Evolutionary conservation across 1,139 yeast species (phyloP), one percentile per base, ranked within the genome.

Genomic region (Yamadazyma atlantica): DNA sequence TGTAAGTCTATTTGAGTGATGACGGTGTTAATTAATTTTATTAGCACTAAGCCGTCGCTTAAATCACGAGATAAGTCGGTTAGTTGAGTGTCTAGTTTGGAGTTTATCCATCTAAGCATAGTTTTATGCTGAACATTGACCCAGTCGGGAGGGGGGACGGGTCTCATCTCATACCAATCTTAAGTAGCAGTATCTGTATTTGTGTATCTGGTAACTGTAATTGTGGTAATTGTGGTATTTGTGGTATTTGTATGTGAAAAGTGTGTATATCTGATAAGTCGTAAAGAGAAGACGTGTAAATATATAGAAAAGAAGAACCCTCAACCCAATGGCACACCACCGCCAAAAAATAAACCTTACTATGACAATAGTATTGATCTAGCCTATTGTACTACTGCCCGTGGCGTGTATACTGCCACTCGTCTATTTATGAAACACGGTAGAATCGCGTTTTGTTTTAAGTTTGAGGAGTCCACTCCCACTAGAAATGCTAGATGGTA

Each of bases 41-140:
- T 62, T 29, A 74, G 56, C 1, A 60, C 56, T n/a, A 70, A 44
- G 1, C 79, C 79, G 42, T 68, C 67, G 32, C 56, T 49, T 30
- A 75, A 53, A 40, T 69, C 78, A 3, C 34, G 37, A 4, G 57
- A 40, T 6, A 71, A 45, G 41, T 62, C 59, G 1, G 49, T 36
- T n/a, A 66, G 48, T n/a, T 50, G 44, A 3, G 46, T 32, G 18
- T 47, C 37, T 18, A 71, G 49, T 43, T 64, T 63, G 33, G 62
- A 52, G 45, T 71, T 69, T 26, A 75, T 54, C 80, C 80, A 74
- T 41, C 75, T 55, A 14, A 66, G 46, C 65, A 75, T 69, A 22
- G 77, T 69, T 44, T 65, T 66, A 38, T 70, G 67, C 50, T 75
- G 80, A 25, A 62, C 55, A 22, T 56, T 49, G 18, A 68, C 66